Conservation (phyloP, 805 yeast species). For the Peterozyma toletana region DNA sequence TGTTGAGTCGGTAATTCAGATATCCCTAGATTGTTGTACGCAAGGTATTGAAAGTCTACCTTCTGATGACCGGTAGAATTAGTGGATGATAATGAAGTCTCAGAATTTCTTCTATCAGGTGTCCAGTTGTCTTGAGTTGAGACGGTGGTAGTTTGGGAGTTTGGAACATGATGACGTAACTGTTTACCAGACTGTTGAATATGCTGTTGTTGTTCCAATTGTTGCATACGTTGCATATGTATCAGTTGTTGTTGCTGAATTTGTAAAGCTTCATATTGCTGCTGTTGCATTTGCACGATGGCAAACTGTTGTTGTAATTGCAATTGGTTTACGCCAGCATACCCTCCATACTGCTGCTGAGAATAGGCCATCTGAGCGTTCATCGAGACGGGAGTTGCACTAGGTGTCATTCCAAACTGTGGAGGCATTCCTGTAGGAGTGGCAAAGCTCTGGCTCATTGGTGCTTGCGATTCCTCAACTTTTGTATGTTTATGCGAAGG, state of each 20-base stretch:
- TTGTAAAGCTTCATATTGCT: slow-evolving; percentile 7
- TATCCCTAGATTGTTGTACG: slow-evolving; percentile 21
- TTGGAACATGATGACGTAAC: not conserved
- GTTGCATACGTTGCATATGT: slow-evolving; percentile 8
- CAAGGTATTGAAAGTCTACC: slow-evolving; percentile 13
- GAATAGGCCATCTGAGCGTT: too few species aligned
- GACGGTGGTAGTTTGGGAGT: not conserved
- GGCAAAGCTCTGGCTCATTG: slow-evolving; percentile 25
- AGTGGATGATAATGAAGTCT: slow-evolving; percentile 18
- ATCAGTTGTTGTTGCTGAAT: slow-evolving; percentile 8
- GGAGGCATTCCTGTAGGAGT: slow-evolving; percentile 22
- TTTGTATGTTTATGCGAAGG: slow-evolving; percentile 8
- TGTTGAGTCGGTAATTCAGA: slow-evolving; percentile 19
- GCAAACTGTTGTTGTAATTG: slow-evolving; percentile 17
- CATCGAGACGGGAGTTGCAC: too few species aligned
- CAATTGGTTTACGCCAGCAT: slow-evolving; percentile 22
- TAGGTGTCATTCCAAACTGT: too few species aligned
- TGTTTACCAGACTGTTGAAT: slow-evolving; percentile 9
- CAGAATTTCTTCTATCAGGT: slow-evolving; percentile 19
- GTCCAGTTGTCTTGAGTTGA: slow-evolving; percentile 17
- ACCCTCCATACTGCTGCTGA: too few species aligned
- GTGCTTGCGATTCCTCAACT: slow-evolving; percentile 15
- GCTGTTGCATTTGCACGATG: not conserved
- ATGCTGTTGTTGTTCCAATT: slow-evolving; percentile 15
- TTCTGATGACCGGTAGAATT: slow-evolving; percentile 6